phyloP scores from a whole-genome alignment of 805 yeast genomes.

The Candida arabinofermentans region DNA sequence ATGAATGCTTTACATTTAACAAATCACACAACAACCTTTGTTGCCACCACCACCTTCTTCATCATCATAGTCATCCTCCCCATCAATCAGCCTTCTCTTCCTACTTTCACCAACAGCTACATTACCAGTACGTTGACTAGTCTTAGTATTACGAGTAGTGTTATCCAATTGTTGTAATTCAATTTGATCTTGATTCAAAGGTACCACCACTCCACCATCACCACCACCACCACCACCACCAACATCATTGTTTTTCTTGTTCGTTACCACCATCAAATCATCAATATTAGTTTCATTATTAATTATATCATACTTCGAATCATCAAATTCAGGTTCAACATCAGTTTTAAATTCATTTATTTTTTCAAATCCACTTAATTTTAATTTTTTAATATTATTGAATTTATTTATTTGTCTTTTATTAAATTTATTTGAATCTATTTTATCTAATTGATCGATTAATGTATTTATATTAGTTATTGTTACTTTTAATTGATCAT shows the following conservation, averaged over 20 bases:
- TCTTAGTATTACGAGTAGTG: too few relatives aligned
- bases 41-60: too few relatives aligned
- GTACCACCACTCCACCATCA: too few relatives aligned
- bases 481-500: conserved; percentile 1
- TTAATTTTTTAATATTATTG: not conserved
- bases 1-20: too few relatives aligned
- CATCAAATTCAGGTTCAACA: not conserved
- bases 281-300: not conserved
- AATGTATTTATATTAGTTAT: not conserved
- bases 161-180: too few relatives aligned
- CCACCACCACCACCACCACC: not conserved
- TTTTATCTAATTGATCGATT: not conserved
- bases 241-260: not conserved
- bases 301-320: too few relatives aligned
- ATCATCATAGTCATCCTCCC: too few relatives aligned
- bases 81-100: too few relatives aligned
- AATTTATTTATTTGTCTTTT: not conserved
- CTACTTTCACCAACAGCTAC: too few relatives aligned
- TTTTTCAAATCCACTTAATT: not conserved
- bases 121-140: too few relatives aligned
- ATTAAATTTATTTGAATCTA: not conserved
- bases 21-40: too few relatives aligned
- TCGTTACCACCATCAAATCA: not conserved
- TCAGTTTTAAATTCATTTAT: not conserved
- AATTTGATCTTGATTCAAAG: too few relatives aligned